phyloP scores from a whole-genome alignment of 495 filamentous ascomycete genomes.

The Xylaria cubensis region DNA sequence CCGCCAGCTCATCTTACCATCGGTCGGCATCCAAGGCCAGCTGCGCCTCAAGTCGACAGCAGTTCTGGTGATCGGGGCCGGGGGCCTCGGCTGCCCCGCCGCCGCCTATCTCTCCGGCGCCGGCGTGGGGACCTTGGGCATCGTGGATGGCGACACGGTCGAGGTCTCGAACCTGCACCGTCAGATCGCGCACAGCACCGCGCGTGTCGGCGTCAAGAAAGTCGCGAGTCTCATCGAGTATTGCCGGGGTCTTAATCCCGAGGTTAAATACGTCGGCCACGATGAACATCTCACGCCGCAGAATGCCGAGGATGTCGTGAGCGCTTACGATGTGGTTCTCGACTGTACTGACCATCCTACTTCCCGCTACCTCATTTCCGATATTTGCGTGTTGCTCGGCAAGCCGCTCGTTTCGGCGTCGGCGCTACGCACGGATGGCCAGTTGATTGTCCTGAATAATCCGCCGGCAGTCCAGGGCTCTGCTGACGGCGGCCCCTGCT shows the following conservation, averaged over 20 bases:
- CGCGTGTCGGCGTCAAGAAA: constrained; percentile 77
- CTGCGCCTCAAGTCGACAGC: constrained; percentile 71
- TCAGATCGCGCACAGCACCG: constrained; percentile 79
- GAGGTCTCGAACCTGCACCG: constrained; percentile 92
- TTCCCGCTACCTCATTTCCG: constrained; percentile 90
- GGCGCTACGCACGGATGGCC: constrained; percentile 84
- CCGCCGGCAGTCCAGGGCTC: constrained; percentile 58
- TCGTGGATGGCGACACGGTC: constrained; percentile 87
- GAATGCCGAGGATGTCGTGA: constrained; percentile 68
- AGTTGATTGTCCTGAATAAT: constrained; percentile 83
- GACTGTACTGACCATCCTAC: constrained; percentile 95
- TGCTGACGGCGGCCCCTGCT: constrained; percentile 72
- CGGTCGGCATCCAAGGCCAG: constrained; percentile 84
- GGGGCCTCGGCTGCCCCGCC: constrained; percentile 90
- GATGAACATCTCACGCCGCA: constrained; percentile 65
- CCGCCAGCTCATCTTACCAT: constrained; percentile 88
- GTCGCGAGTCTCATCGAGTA: constrained; percentile 78
- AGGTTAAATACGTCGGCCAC: constrained; percentile 67
- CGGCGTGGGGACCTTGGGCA: constrained; percentile 80
- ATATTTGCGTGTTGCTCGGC: constrained; percentile 76
- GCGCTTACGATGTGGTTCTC: constrained; percentile 79
- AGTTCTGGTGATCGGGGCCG: constrained; percentile 88
- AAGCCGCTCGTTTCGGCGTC: constrained; percentile 90
- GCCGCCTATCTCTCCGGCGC: constrained; percentile 88
- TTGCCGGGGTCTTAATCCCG: constrained; percentile 71